phyloP scores from a whole-genome alignment of 2,329 filamentous ascomycete genomes.

The Phaeoacremonium minimum region DNA sequence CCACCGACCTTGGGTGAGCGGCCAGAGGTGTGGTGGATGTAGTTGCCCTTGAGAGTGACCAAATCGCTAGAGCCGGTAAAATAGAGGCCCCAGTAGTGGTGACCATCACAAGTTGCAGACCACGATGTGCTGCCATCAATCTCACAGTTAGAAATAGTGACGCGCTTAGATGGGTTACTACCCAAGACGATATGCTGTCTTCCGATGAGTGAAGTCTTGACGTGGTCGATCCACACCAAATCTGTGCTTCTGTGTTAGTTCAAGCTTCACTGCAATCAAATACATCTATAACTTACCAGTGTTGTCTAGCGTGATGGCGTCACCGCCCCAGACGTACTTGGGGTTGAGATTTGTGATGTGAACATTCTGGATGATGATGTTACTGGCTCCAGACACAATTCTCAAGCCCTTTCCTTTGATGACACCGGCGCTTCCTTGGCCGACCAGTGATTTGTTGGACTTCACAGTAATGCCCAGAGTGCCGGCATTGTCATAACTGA shows the following conservation, averaged over 20 bases:
- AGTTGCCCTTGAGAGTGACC: slow-evolving; percentile 57
- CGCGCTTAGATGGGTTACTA: slow-evolving; percentile 44
- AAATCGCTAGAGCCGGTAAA: slow-evolving; percentile 51
- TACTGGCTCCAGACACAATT: slow-evolving; percentile 38
- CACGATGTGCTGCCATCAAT: slow-evolving; percentile 50
- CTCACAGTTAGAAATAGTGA: slow-evolving; percentile 57
- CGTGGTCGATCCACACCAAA: slow-evolving; percentile 47
- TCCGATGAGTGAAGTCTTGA: slow-evolving; percentile 52
- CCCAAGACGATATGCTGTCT: slow-evolving; percentile 59
- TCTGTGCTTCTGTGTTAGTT: too few relatives aligned
- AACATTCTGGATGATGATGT: slow-evolving; percentile 59
- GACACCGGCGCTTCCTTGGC: slow-evolving; percentile 44
- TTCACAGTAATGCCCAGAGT: slow-evolving; percentile 43
- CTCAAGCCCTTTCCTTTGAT: slow-evolving; percentile 56
- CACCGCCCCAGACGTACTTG: slow-evolving; percentile 56
- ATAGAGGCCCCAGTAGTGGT: slow-evolving; percentile 59
- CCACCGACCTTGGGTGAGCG: slow-evolving; percentile 53
- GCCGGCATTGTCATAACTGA: slow-evolving; percentile 47
- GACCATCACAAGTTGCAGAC: slow-evolving; percentile 53
- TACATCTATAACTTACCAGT: slow-evolving; percentile 15
- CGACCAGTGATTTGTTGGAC: slow-evolving; percentile 55
- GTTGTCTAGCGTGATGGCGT: slow-evolving; percentile 49
- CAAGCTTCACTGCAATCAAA: too few relatives aligned
- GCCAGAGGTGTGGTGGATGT: slow-evolving; percentile 54
- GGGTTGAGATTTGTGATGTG: slow-evolving; percentile 52